Evolutionary conservation across 768 basidiomycete genomes (phyloP), one percentile per base, ranked within the genome.

Genomic region (Mycena olivaceomarginata): DNA sequence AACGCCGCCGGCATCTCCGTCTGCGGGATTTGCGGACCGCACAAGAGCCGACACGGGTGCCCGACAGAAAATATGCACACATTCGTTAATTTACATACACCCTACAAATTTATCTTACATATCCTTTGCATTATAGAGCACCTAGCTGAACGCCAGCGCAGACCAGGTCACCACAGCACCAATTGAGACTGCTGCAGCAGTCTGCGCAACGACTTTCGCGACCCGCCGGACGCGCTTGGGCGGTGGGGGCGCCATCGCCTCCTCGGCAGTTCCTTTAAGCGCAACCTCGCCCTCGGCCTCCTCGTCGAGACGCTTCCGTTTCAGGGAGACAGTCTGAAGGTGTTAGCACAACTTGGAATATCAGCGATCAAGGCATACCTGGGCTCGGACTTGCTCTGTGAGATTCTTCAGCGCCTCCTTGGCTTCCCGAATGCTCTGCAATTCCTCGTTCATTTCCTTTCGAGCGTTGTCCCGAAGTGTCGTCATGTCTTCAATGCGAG

Each of bases 121-220:
- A 53, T 74, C 59, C 70, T 65, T 63, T 57, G 48, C 43, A 37
- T 43, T 78, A 13, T 6, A 46, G 2, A 13, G 16, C 89, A 5
- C 43, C 67, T 80, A 94, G 76, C 86, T 87, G 83, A 93, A 95
- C 0, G 94, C 94, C 73, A 96, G 84, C 37, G 93, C 93, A 20
- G 92, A 91, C 94, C 94, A 95, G 3, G 94, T 90, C 4, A 91
- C 92, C 15, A 93, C 92, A 16, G 94, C 94, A 37, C 94, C 94
- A 53, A 95, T 84, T 0, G 91, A 90, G 43, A 93, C 89, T 20
- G 91, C 92, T 5, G 92, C 90, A 9, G 92, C 91, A 8, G 94
- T 94, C 62, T 91, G 91, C 51, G 87, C 89, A 46, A 92, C 85
- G 6, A 87, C 85, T 43, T 84, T 81, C 22, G 85, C 89, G 31